These are phyloP conservation scores for Diaporthe citrichinensis DNA, from an alignment of 2,329 filamentous ascomycete genomes.

Conservation along the genomic window DNA sequence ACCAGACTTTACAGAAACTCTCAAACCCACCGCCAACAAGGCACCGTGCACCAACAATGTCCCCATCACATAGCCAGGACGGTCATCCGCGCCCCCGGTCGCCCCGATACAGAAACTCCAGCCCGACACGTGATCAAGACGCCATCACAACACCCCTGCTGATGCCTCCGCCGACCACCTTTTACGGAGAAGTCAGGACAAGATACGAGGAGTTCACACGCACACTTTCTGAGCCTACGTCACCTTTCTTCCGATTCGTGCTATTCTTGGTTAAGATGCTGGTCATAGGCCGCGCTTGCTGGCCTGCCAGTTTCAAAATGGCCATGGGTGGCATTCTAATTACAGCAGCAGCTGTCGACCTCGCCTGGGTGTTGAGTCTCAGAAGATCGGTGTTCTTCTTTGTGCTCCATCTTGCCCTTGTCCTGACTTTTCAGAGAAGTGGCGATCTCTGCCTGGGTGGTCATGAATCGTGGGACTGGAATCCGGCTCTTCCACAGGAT, in stretches of 20 bases:
- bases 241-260: slow-evolving; percentile 63
- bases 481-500: slow-evolving; percentile 4
- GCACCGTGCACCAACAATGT: slow-evolving; percentile 52
- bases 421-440: slow-evolving; percentile 22
- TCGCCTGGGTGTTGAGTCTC: slow-evolving; percentile 48
- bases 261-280: slow-evolving; percentile 79
- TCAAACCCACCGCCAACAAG: slow-evolving; percentile 49
- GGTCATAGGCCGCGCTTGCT: slow-evolving; percentile 77
- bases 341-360: slow-evolving; percentile 76
- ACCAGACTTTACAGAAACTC: slow-evolving; percentile 52
- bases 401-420: slow-evolving; percentile 32
- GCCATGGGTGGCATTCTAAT: slow-evolving; percentile 78
- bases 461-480: slow-evolving; percentile 38
- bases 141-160: slow-evolving; percentile 59
- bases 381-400: slow-evolving; percentile 30
- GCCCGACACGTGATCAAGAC: slow-evolving; percentile 11
- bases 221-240: slow-evolving; percentile 20
- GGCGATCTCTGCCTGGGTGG: slow-evolving; percentile 33
- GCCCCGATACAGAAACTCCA: slow-evolving; percentile 42
- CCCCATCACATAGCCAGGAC: slow-evolving; percentile 59
- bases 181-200: slow-evolving; percentile 50
- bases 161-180: slow-evolving; percentile 63
- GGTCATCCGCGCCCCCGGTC: slow-evolving; percentile 43
- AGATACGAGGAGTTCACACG: slow-evolving; percentile 17
- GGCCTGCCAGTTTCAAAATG: slow-evolving; percentile 77